Evolutionary conservation across 1,284 basidiomycete genomes (phyloP).

Genomic region (Mycena citricolor): DNA sequence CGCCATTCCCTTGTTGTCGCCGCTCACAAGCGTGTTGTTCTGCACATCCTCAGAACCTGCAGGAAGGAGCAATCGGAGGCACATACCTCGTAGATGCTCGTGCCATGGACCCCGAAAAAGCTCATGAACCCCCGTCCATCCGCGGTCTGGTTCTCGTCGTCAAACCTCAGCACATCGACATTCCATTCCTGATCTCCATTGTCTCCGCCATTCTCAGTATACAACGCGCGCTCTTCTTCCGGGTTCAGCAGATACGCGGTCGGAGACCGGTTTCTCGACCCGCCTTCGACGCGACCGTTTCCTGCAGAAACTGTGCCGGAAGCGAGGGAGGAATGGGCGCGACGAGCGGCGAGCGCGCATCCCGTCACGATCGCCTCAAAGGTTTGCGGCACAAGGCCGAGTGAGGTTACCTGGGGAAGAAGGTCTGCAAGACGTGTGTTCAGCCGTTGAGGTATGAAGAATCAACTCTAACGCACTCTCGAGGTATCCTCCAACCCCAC

Average conservation of each 20-base stretch:
- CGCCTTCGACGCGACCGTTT: constrained; percentile 65
- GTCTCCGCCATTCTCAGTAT: constrained; percentile 28
- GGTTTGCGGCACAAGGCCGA: constrained; percentile 70
- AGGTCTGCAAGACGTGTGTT: constrained; percentile 54
- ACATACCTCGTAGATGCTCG: constrained; percentile 68
- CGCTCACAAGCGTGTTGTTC: constrained; percentile 78
- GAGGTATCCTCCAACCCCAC: constrained; percentile 75
- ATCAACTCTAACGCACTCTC: constrained; percentile 13
- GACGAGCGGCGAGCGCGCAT: constrained; percentile 65
- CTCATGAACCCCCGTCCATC: constrained; percentile 66
- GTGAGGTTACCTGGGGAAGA: constrained; percentile 73
- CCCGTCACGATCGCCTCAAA: constrained; percentile 72
- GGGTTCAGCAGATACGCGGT: constrained; percentile 75
- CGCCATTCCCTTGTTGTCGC: constrained; percentile 83
- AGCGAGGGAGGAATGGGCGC: constrained; percentile 64
- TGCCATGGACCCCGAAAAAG: constrained; percentile 83
- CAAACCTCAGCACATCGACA: constrained; percentile 64
- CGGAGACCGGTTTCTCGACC: constrained; percentile 74
- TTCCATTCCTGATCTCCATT: constrained; percentile 73
- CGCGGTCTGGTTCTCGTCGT: constrained; percentile 36
- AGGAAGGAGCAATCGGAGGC: neutral
- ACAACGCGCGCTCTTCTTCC: constrained; percentile 60
- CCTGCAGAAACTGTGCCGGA: constrained; percentile 63
- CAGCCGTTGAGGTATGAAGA: neutral
- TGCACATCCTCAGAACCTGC: constrained; percentile 27